Base-by-base conservation (phyloP, 139 green algal genomes). In the Chlorella sp. region DNA sequence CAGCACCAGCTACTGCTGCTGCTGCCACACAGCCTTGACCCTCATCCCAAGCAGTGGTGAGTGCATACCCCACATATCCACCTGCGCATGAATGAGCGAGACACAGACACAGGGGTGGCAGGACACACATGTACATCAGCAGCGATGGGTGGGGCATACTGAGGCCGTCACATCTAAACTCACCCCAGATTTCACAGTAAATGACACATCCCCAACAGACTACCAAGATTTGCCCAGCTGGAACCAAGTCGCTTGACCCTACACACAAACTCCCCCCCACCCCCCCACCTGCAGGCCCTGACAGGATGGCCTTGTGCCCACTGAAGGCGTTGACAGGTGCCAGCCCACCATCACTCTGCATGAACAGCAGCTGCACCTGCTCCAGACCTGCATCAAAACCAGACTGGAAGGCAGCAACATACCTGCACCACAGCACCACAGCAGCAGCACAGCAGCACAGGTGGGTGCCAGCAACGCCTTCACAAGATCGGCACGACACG, bases 231-330 rank as follows among this genome's bases (percentile, higher is more conserved):
- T n/a, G n/a, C n/a, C n/a, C n/a, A n/a, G n/a, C n/a, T n/a, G n/a
- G n/a, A n/a, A n/a, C n/a, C n/a, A n/a, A n/a, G n/a, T n/a, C n/a
- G n/a, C n/a, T n/a, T n/a, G n/a, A n/a, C n/a, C n/a, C n/a, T n/a
- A n/a, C n/a, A n/a, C n/a, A n/a, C n/a, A n/a, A n/a, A n/a, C n/a
- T n/a, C n/a, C n/a, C n/a, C n/a, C n/a, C n/a, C 61, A 97, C 92
- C 61, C 95, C 96, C 1, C 91, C 91, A 50, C 87, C 94, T 77
- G 85, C 94, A 0, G 95, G 95, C 0, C 95, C 95, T 3, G 92
- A 97, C 64, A 99, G 87, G 49, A 99, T 89, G 31, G 95, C 95
- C 67, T 93, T 93, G 86, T 97, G 92, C 17, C 93, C 93, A 10
- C 82, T 94, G 75, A 97, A 97, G 5, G 65, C 65, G 27, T 82